Percentiles rank a stretch among this genome's conserved stretches.
Evolutionary conservation across 352 stramenopile genomes (phyloP).

Genomic region (Peronospora belbahrii): DNA sequence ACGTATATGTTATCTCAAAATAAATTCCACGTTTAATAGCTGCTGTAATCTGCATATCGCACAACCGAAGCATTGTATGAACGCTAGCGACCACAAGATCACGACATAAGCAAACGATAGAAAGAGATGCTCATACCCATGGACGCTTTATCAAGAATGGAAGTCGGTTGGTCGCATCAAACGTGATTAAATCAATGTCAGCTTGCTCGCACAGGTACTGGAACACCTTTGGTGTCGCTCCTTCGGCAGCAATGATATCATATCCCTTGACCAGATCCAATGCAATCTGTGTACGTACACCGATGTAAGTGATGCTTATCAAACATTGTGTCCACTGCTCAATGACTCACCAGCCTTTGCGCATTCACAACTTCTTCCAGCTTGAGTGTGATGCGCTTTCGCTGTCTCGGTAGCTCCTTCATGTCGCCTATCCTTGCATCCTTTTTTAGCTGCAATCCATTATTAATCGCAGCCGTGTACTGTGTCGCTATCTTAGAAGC

Average conservation of each 20-base stretch:
- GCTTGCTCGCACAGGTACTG: slow-evolving; percentile 77
- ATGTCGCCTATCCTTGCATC: slow-evolving; percentile 5
- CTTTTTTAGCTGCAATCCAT: slow-evolving; percentile 41
- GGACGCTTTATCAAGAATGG: slow-evolving; percentile 74
- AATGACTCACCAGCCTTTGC: slow-evolving; percentile 43
- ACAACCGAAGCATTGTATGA: not conserved
- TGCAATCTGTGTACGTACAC: slow-evolving; percentile 25
- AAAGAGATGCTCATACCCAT: slow-evolving; percentile 33
- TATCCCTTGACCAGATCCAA: slow-evolving; percentile 58
- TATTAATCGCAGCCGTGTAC: slow-evolving; percentile 37
- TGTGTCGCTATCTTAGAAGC: slow-evolving; percentile 57
- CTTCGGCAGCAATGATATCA: slow-evolving; percentile 71
- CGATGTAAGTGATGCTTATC: not conserved
- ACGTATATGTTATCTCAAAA: slow-evolving; percentile 79
- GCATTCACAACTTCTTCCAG: slow-evolving; percentile 60
- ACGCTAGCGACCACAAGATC: not conserved
- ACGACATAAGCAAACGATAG: not conserved
- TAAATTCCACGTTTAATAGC: slow-evolving; percentile 64
- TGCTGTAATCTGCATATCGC: slow-evolving; percentile 38
- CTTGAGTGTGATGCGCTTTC: slow-evolving; percentile 70
- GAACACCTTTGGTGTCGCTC: slow-evolving; percentile 59
- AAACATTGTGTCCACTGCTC: not conserved
- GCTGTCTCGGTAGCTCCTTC: slow-evolving; percentile 39
- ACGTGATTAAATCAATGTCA: slow-evolving; percentile 76
- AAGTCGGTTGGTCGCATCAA: slow-evolving; percentile 71